Evolutionary conservation across 1,139 yeast genomes (phyloP).

Genomic region (Scheffersomyces illinoinensis): DNA sequence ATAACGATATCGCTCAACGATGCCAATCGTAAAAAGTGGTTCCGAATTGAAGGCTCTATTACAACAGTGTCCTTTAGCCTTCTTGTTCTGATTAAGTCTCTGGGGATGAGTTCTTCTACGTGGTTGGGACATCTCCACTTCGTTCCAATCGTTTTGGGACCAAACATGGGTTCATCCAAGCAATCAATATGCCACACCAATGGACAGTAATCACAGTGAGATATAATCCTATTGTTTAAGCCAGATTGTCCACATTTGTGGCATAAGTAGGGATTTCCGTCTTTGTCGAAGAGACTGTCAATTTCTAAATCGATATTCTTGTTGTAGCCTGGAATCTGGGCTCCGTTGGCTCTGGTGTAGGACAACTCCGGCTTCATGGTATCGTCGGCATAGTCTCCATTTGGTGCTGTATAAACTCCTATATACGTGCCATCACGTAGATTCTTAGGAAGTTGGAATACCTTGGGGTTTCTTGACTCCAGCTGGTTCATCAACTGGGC

Average conservation of each 20-base stretch:
- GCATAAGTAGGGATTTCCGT: conserved; percentile 68
- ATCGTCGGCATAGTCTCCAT: conserved; percentile 71
- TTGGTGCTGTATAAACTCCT: conserved; percentile 65
- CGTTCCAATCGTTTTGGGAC: conserved; percentile 73
- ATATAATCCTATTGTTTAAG: conserved; percentile 49
- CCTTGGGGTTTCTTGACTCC: conserved; percentile 66
- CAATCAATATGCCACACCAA: conserved; percentile 95
- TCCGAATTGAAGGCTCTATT: conserved; percentile 47
- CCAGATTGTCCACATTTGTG: conserved; percentile 78
- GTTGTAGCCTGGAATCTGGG: conserved; percentile 39
- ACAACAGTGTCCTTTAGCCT: conserved; percentile 56
- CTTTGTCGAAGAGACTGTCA: conserved; percentile 61
- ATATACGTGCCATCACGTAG: conserved; percentile 70
- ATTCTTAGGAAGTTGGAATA: conserved; percentile 67
- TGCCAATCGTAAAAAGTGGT: conserved; percentile 36
- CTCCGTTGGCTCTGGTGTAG: conserved; percentile 39
- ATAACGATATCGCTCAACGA: conserved; percentile 59
- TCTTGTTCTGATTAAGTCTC: conserved; percentile 32
- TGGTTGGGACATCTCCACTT: conserved; percentile 97
- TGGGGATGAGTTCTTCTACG: conserved; percentile 55
- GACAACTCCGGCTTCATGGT: conserved; percentile 54
- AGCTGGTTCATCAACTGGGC: conserved; percentile 61
- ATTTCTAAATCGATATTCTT: conserved; percentile 59
- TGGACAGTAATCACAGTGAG: conserved; percentile 84
- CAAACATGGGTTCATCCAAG: conserved; percentile 69